These are phyloP conservation scores for Copromyces sp. DNA, from an alignment of 495 filamentous ascomycete genomes.

Conservation along the genomic window DNA sequence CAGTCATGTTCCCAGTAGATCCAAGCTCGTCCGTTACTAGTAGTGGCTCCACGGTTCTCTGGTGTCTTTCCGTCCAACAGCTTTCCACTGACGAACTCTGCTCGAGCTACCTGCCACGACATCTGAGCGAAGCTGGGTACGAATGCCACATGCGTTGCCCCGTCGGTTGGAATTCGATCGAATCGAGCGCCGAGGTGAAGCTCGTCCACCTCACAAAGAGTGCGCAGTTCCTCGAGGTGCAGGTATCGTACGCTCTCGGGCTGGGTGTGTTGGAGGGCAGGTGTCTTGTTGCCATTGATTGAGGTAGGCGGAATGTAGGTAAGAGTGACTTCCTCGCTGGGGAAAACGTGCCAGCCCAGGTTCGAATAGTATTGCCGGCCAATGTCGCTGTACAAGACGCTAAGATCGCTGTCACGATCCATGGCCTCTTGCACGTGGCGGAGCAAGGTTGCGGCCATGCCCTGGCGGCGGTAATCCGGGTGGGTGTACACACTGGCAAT, in stretches of 20 bases:
- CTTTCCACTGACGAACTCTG: slow-evolving; percentile 59
- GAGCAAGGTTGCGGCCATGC: slow-evolving; percentile 60
- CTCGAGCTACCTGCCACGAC: slow-evolving; percentile 72
- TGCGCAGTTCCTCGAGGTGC: slow-evolving; percentile 35
- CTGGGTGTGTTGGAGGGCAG: slow-evolving; percentile 2
- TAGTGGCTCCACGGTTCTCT: slow-evolving; percentile 47
- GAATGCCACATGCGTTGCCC: slow-evolving; percentile 50
- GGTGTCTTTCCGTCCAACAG: slow-evolving; percentile 34
- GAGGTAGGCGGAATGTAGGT: slow-evolving; percentile 21
- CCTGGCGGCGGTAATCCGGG: slow-evolving; percentile 55
- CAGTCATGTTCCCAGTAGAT: slow-evolving; percentile 46
- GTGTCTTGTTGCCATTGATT: background rate
- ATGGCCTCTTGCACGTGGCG: slow-evolving; percentile 34
- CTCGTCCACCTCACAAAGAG: slow-evolving; percentile 48
- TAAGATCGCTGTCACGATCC: slow-evolving; percentile 43
- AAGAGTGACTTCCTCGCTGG: slow-evolving; percentile 61
- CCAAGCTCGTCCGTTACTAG: slow-evolving; percentile 51
- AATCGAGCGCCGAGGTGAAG: slow-evolving; percentile 26
- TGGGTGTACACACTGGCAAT: slow-evolving; percentile 78
- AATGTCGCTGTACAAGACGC: slow-evolving; percentile 80
- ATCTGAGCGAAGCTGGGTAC: slow-evolving; percentile 61
- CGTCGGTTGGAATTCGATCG: slow-evolving; percentile 9
- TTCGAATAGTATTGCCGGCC: slow-evolving; percentile 75
- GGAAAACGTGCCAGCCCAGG: slow-evolving; percentile 65
- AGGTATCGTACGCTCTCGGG: slow-evolving; percentile 21